Evolutionary conservation across 1,139 yeast species (phyloP).

Genomic region (Sugiyamaella paludigena): DNA sequence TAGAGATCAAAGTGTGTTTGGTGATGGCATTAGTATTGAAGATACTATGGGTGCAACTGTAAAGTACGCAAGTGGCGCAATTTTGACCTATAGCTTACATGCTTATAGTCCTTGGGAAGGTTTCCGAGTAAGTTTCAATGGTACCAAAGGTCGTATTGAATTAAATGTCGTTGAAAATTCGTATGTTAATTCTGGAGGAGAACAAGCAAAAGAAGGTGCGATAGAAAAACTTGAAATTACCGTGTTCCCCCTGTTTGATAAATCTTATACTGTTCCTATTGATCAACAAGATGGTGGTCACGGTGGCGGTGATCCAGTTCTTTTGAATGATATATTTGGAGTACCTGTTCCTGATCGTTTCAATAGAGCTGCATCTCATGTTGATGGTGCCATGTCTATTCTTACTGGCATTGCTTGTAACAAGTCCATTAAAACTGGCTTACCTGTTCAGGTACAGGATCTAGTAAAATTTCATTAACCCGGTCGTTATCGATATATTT

Average conservation of each 20-base stretch:
- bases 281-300: constrained; percentile 21
- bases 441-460: constrained; percentile 20
- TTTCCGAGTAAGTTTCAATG: constrained; percentile 21
- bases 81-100: constrained; percentile 19
- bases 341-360: constrained; percentile 21
- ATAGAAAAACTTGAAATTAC: constrained; percentile 18
- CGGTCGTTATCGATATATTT: background rate
- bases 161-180: constrained; percentile 19
- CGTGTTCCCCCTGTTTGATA: constrained; percentile 20
- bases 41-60: constrained; percentile 22
- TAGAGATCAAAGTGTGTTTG: constrained; percentile 22
- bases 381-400: constrained; percentile 22
- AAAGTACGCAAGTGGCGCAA: constrained; percentile 20
- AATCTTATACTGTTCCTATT: constrained; percentile 17
- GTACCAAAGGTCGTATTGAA: constrained; percentile 22
- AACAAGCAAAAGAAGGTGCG: constrained; percentile 20
- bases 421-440: constrained; percentile 18
- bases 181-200: constrained; percentile 22
- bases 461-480: constrained; percentile 14
- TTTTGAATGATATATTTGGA: constrained; percentile 21
- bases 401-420: constrained; percentile 22
- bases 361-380: constrained; percentile 22
- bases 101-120: constrained; percentile 22
- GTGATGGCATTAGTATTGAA: constrained; percentile 23
- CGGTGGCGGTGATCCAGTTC: constrained; percentile 21